Conservation (phyloP, 78 protist species). For the Dictyostelium discoideum region DNA sequence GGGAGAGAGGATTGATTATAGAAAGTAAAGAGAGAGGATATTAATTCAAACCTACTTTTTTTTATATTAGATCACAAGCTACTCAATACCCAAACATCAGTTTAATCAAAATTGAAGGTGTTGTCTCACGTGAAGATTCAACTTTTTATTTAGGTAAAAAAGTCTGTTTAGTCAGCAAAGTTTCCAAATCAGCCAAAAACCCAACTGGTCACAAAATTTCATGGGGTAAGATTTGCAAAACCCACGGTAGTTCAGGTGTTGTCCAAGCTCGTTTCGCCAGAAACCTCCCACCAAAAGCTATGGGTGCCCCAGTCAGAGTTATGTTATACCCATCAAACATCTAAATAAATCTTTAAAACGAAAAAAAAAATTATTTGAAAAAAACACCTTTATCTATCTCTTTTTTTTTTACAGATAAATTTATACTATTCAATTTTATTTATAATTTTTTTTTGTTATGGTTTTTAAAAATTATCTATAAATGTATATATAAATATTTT, state of each 20-base stretch:
- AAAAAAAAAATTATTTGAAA: background rate
- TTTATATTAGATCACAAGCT: slow-evolving; percentile 70
- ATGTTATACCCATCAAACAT: slow-evolving; percentile 94
- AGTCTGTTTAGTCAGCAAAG: slow-evolving; percentile 91
- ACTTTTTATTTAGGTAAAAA: slow-evolving; percentile 95
- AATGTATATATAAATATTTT: no score
- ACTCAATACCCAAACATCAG: slow-evolving; percentile 91
- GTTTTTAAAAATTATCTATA: no score
- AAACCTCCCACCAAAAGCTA: slow-evolving; percentile 94
- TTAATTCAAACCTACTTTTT: background rate
- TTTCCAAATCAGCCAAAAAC: slow-evolving; percentile 62
- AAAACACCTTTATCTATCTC: background rate
- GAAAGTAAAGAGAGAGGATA: background rate
- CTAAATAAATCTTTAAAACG: slow-evolving; percentile 71
- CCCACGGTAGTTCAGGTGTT: slow-evolving; percentile 98
- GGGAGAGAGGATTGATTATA: background rate
- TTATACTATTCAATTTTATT: background rate
- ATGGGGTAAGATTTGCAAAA: slow-evolving; percentile 96
- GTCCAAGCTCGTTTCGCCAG: slow-evolving; percentile 96
- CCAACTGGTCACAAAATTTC: slow-evolving; percentile 77
- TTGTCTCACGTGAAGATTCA: slow-evolving; percentile 83
- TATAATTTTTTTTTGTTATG: no score
- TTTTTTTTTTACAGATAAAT: background rate
- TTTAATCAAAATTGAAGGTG: slow-evolving; percentile 93
- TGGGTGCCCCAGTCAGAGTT: slow-evolving; percentile 94